Evolutionary conservation across 495 filamentous ascomycete genomes (phyloP).

Genomic region (Rostrohypoxylon terebratum): DNA sequence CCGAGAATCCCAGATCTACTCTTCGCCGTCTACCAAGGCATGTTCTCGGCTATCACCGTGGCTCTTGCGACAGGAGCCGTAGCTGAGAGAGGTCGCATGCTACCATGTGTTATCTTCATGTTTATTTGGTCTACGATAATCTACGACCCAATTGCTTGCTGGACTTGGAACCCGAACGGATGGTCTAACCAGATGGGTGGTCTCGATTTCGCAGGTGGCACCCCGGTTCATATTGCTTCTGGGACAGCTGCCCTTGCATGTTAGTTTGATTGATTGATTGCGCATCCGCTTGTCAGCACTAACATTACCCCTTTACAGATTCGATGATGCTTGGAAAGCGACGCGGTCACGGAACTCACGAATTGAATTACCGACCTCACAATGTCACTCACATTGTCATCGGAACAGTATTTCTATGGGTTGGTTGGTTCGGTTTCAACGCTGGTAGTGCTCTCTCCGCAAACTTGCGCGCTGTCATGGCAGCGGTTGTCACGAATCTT

Average conservation of each 20-base stretch:
- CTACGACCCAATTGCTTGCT: constrained; percentile 96
- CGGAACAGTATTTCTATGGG: constrained; percentile 98
- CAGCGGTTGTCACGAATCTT: constrained; percentile 76
- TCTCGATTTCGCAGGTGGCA: constrained; percentile 95
- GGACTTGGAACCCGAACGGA: constrained; percentile 93
- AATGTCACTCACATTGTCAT: constrained; percentile 98
- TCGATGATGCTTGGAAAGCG: constrained; percentile 92
- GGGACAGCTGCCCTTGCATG: constrained; percentile 87
- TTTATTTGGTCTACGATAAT: constrained; percentile 95
- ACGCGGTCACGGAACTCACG: constrained; percentile 85
- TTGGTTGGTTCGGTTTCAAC: constrained; percentile 99
- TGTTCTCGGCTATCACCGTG: constrained; percentile 97
- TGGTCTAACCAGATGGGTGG: constrained; percentile 89
- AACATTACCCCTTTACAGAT: constrained; percentile 61
- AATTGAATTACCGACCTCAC: constrained; percentile 96
- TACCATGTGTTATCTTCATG: constrained; percentile 94
- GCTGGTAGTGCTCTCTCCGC: constrained; percentile 90
- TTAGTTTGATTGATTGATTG: constrained; percentile 54
- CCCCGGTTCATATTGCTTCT: constrained; percentile 94
- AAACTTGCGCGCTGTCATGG: constrained; percentile 88
- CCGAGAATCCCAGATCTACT: constrained; percentile 86
- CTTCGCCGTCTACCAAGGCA: constrained; percentile 95
- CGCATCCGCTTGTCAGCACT: constrained; percentile 57
- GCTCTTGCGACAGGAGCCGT: constrained; percentile 92
- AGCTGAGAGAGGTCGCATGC: constrained; percentile 93